Conservation (phyloP, 2,329 filamentous ascomycete species). For the Ciborinia camelliae region DNA sequence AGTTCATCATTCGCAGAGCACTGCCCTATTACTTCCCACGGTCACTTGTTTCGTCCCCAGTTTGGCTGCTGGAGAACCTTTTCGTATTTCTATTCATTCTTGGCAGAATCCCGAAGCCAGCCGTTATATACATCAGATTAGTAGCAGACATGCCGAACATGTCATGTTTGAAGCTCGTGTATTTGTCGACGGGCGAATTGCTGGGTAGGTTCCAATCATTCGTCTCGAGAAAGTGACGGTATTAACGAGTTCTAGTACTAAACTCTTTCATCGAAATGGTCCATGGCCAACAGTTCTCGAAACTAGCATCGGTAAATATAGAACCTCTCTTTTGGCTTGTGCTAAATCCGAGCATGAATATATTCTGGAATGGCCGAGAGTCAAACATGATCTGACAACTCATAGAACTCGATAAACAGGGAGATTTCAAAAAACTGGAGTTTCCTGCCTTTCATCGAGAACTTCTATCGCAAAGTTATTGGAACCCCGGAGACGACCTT, state of each 20-base stretch:
- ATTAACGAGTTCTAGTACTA: slow-evolving; percentile 36
- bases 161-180: slow-evolving; percentile 64
- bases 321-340: background rate
- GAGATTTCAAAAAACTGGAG: slow-evolving; percentile 57
- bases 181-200: slow-evolving; percentile 62
- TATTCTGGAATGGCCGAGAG: background rate
- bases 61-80: slow-evolving; percentile 54
- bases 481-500: slow-evolving; percentile 67
- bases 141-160: slow-evolving; percentile 50
- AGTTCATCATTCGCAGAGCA: background rate
- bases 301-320: slow-evolving; percentile 43
- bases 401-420: slow-evolving; percentile 39
- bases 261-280: slow-evolving; percentile 49
- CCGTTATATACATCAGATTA: slow-evolving; percentile 53
- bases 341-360: background rate
- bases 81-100: slow-evolving; percentile 71
- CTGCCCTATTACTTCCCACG: slow-evolving; percentile 49
- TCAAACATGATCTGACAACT: slow-evolving; percentile 10
- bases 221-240: background rate
- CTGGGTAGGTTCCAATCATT: slow-evolving; percentile 47
- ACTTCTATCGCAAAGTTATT: slow-evolving; percentile 65
- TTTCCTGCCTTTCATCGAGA: slow-evolving; percentile 73
- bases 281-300: slow-evolving; percentile 49
- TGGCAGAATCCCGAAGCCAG: slow-evolving; percentile 64
- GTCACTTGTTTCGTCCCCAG: slow-evolving; percentile 71